phyloP scores from a whole-genome alignment of 306 rosid species.

The Carpinus viminea region DNA sequence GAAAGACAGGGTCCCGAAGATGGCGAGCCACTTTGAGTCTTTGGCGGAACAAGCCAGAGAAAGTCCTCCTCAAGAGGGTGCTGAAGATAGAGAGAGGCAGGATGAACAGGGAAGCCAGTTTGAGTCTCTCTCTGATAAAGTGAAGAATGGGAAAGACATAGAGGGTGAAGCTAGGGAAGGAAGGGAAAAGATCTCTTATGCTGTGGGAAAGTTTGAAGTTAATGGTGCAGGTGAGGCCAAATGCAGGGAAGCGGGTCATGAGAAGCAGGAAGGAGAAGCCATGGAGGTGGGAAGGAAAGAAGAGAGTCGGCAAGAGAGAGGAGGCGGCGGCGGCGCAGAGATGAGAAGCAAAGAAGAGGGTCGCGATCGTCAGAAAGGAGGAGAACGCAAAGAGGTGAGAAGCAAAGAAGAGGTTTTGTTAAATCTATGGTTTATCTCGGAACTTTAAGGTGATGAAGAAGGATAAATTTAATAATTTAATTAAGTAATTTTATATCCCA shows the following conservation, averaged over 20 bases:
- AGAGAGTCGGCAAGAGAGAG: background rate
- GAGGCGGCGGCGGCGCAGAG: background rate
- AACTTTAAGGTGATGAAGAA: no score
- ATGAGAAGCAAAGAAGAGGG: background rate
- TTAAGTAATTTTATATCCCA: no score
- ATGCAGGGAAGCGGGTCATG: background rate
- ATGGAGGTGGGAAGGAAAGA: background rate
- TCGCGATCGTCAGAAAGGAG: background rate
- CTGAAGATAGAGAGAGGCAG: conserved; percentile 15
- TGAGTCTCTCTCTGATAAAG: conserved; percentile 53
- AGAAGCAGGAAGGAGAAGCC: background rate
- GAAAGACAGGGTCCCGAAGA: conserved; percentile 54
- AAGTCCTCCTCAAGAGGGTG: background rate
- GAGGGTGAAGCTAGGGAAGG: conserved; percentile 25
- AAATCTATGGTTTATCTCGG: no score
- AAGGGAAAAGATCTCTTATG: conserved; percentile 1
- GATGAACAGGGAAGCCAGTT: conserved; percentile 7
- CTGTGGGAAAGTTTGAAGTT: conserved; percentile 29
- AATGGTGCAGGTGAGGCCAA: conserved; percentile 3
- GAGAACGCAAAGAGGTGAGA: background rate
- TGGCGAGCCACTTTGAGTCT: conserved; percentile 58
- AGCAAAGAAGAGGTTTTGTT: no score
- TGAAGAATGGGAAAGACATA: conserved; percentile 19
- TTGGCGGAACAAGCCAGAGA: conserved; percentile 35
- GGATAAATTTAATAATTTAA: no score